These are phyloP conservation scores for Ophiostoma pallidulum DNA, from an alignment of 2,329 filamentous ascomycete genomes.

Conservation along the genomic window DNA sequence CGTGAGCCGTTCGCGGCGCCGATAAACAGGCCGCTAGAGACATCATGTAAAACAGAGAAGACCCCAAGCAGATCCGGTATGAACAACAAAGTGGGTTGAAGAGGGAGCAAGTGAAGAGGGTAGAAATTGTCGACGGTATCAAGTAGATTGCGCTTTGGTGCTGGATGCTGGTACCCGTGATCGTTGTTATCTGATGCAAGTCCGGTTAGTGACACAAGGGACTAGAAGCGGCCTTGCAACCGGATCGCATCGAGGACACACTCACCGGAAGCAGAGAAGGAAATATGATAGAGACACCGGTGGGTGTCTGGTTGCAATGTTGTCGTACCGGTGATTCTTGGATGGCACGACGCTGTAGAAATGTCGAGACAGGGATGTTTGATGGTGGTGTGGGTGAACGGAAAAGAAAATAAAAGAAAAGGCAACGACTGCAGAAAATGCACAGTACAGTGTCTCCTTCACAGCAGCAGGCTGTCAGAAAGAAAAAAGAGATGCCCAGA, in stretches of 20 bases:
- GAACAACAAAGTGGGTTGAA: background rate
- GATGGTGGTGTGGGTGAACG: no score
- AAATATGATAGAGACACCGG: background rate
- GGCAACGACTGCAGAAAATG: no score
- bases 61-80: background rate
- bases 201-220: background rate
- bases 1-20: slow-evolving; percentile 1
- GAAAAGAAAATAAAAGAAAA: no score
- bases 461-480: background rate
- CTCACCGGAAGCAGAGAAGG: no score
- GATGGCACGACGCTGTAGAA: no score
- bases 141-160: no score
- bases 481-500: background rate
- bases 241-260: no score
- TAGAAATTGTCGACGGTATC: background rate
- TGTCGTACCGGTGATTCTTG: no score
- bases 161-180: background rate
- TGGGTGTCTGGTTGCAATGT: no score
- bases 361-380: no score
- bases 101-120: background rate
- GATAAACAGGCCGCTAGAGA: slow-evolving; percentile 11
- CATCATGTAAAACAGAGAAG: background rate
- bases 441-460: background rate
- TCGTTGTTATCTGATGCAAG: background rate
- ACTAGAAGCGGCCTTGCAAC: no score